Evolutionary conservation across 176 grass and related monocot species (phyloP), one percentile per base, ranked within the genome.

Genomic region (Themeda triandra): DNA sequence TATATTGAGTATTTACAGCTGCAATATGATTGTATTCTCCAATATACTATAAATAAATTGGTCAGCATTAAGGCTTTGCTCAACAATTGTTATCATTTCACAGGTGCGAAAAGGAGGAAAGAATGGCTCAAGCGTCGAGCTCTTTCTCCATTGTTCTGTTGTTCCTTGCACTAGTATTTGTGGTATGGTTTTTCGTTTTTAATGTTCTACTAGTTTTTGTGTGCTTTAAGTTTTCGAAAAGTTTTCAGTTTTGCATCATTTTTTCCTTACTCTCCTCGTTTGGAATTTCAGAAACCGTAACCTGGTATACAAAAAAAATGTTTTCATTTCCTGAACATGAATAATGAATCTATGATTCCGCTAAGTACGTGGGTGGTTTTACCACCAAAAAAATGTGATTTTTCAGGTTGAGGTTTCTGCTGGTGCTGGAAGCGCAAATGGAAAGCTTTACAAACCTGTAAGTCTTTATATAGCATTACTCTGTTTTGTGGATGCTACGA

Each of bases 321-420:
- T 18, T 46, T 73, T 18, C 14, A 2, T 28, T 49, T 49, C n/a
- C 37, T 13, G 23, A 24, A n/a, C 10, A 48, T 18, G 24, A 58
- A 31, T 32, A 8, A 4, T 29, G n/a, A 9, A 49, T 36, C 60
- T 24, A 29, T 36, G 7, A 21, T 73, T 46, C 1, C 3, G 31
- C 10, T 49, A 48, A 10, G 14, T 17, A 30, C 46, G 25, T 31
- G 2, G 46, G 28, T 85, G 14, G 40, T 66, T 10, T 66, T 10
- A 66, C 33, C 6, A 33, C 56, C 56, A 13, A 46, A 58, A 9
- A 24, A 5, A 23, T 23, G 11, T 60, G 5, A 54, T 44, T 80
- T 85, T 85, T 75, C 37, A 80, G 87, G 76, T 19, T 30, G 46
- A 40, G 32, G 28, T 29, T 10, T 75, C 76, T n/a, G 59, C 68